These are phyloP conservation scores for Melastoma malabathricum DNA, from an alignment of 345 rosid species.

Conservation along the genomic window DNA sequence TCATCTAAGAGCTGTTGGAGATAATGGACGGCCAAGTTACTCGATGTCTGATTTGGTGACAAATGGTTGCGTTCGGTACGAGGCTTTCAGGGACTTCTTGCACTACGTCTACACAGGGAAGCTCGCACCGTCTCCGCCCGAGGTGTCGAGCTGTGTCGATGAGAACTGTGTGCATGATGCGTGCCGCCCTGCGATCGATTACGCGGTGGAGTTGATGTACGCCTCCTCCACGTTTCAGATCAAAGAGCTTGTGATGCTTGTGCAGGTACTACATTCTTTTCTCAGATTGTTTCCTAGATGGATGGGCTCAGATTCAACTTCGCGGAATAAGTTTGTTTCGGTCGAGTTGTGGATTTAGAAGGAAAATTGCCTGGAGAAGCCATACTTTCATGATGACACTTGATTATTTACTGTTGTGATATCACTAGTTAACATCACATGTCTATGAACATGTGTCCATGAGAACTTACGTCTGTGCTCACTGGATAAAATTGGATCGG, in stretches of 20 bases:
- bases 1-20: too few relatives aligned
- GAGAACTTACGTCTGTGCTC: too few relatives aligned
- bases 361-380: too few relatives aligned
- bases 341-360: too few relatives aligned
- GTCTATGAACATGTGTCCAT: too few relatives aligned
- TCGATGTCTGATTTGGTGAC: constrained; percentile 15
- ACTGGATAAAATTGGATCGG: too few relatives aligned
- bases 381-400: too few relatives aligned
- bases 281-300: too few relatives aligned
- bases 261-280: constrained; percentile 23
- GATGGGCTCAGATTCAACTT: too few relatives aligned
- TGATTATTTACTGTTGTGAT: too few relatives aligned
- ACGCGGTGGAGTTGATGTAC: constrained; percentile 30
- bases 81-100: constrained; percentile 24
- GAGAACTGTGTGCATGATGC: constrained; percentile 22
- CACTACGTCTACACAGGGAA: constrained; percentile 31
- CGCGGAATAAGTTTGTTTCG: too few relatives aligned
- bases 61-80: constrained; percentile 24
- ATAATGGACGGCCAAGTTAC: constrained; percentile 20
- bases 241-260: constrained; percentile 23
- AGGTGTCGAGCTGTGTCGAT: constrained; percentile 37
- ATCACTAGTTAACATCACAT: too few relatives aligned
- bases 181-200: constrained; percentile 31
- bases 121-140: constrained; percentile 16
- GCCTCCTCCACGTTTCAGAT: constrained; percentile 29